Base-by-base conservation (phyloP, 129 eudicot species). In the Flaveria trinervia region DNA sequence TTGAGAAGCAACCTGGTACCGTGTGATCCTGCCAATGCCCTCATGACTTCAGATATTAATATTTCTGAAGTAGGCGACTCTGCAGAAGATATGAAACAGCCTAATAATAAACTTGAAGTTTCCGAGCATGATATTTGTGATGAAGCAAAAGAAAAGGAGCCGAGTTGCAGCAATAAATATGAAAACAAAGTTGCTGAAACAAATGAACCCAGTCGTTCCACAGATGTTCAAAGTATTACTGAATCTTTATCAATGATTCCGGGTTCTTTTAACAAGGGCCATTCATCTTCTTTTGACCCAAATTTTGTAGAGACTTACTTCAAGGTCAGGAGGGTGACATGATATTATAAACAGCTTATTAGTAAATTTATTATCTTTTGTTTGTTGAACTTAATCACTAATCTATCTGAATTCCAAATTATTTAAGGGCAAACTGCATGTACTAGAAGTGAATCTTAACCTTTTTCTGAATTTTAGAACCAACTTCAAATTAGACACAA, bases 241-340 rank as follows among this genome's bases (percentile, higher is more conserved):
- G 80, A 85, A 68, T 76, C 86, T 39, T 75, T 90, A 68, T 85
- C 90, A 65, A 20, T 61, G 70, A 77, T 71, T 59, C n/a, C 65
- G 43, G 77, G 54, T 43, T 79, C 89, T 70, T 71, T 87, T 30
- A 77, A 76, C 67, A 86, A 75, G 77, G 77, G 74, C 18, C 97
- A 88, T 68, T 93, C 97, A 71, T 84, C 92, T 67, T 83, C 87
- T 54, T 57, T 75, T 43, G 97, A 93, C 80, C 91, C 96, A 44
- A 87, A 85, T 87, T 93, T 93, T 86, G 98, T 93, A 25, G 96
- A 90, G 83, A 93, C 89, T 79, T 93, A 93, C 83, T 93, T 93
- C 66, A 93, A 88, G 97, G 98, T 93, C 78, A 59, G 78, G 76
- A 83, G 50, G 60, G 52, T 69, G 39, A 69, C 57, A 45, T 54